phyloP scores from a whole-genome alignment of 2,329 filamentous ascomycete genomes.

The Alternaria sp. region DNA sequence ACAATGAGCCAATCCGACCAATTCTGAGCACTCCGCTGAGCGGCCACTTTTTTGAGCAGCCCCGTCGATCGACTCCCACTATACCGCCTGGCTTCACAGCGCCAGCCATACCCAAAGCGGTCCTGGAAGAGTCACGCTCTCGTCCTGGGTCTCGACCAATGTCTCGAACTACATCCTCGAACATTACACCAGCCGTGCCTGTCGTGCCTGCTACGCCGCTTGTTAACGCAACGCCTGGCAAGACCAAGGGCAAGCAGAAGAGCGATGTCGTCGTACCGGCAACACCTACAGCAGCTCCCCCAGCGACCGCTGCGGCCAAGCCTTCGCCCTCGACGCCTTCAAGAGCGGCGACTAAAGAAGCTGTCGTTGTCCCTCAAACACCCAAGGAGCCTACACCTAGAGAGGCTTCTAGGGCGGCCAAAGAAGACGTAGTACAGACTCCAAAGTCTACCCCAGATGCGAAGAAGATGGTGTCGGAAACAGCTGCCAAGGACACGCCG shows the following conservation, averaged over 20 bases:
- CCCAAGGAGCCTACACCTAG: slow-evolving; percentile 16
- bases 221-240: slow-evolving; percentile 41
- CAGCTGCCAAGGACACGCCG: slow-evolving; percentile 24
- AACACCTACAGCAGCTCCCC: slow-evolving; percentile 7
- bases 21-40: slow-evolving; percentile 27
- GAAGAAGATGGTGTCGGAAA: slow-evolving; percentile 24
- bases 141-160: slow-evolving; percentile 29
- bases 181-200: slow-evolving; percentile 50
- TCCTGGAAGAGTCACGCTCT: slow-evolving; percentile 33
- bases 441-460: slow-evolving; percentile 26
- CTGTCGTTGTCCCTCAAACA: slow-evolving; percentile 19
- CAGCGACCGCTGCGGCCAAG: slow-evolving; percentile 6
- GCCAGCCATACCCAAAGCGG: slow-evolving; percentile 35
- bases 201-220: slow-evolving; percentile 51
- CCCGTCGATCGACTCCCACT: slow-evolving; percentile 54
- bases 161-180: slow-evolving; percentile 44
- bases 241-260: slow-evolving; percentile 32
- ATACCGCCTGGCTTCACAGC: slow-evolving; percentile 56
- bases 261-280: slow-evolving; percentile 9
- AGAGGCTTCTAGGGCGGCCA: slow-evolving; percentile 21
- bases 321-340: slow-evolving; percentile 32
- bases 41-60: slow-evolving; percentile 44
- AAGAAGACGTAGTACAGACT: slow-evolving; percentile 10
- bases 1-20: slow-evolving; percentile 44
- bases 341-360: slow-evolving; percentile 22